Base-by-base conservation (phyloP, 1,284 basidiomycete species). In the Inonotus obliquus region DNA sequence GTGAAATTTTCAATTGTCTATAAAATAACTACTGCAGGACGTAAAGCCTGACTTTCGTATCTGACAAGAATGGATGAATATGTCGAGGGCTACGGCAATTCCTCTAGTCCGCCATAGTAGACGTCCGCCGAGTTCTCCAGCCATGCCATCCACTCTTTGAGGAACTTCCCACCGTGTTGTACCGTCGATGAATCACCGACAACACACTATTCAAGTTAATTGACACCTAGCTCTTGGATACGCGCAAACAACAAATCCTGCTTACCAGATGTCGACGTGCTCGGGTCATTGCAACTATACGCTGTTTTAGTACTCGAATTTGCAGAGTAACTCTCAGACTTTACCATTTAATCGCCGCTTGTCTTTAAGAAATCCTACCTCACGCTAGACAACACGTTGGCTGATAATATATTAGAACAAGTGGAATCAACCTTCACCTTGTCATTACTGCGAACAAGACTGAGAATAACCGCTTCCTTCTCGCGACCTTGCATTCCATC, bases 401-500 rank as follows among this genome's bases (percentile, higher is more conserved):
- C 14, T 14, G 54, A 13, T 23, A 29, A 32, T 35, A n/a, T 23
- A n/a, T n/a, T n/a, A n/a, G n/a, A n/a, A n/a, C 17, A 27, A 44
- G 45, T 44, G 19, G 25, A 11, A 59, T 32, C 37, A 14, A 19
- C 65, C 76, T 4, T 64, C n/a, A 87, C 89, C 72, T 81, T 85
- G 59, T 89, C 84, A 69, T 97, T 98, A 67, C 92, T 94, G 48
- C 95, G 79, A 0, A 96, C 94, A 4, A 98, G 81, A 65, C 85
- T 92, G 60, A 98, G 89, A 25, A 97, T 84, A 48, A 97, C 85
- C 0, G 92, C 93, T 60, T 97, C 91, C 67, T 92, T 91, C 74
- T 96, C 93, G 57, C 95, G 84, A 0, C 95, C 94, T 76, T 97
- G 95, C 85, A 96, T 91, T 0, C 93, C 94, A 69, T 97, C 94